These are phyloP conservation scores for Mycena leptocephala DNA, from an alignment of 768 basidiomycete species.

Conservation along the genomic window DNA sequence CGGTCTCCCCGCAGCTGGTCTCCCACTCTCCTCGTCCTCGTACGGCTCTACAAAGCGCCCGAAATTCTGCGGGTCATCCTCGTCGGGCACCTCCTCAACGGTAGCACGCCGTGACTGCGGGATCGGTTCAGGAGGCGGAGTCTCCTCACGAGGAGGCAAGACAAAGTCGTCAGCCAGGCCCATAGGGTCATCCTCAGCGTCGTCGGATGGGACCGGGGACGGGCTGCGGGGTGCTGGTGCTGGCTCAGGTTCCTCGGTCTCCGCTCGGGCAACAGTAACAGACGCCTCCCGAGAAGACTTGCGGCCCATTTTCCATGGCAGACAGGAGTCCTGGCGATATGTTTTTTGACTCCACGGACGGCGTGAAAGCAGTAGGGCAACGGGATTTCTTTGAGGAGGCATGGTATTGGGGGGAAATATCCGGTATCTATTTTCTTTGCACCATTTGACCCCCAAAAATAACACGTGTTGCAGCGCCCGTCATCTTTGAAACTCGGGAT, in stretches of 20 bases:
- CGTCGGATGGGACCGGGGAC: not conserved
- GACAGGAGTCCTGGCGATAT: not conserved
- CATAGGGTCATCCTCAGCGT: not conserved
- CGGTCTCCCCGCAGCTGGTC: not conserved
- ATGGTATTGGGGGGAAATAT: not conserved
- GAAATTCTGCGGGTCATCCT: not conserved
- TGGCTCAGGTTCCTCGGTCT: not conserved
- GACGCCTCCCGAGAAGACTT: not conserved
- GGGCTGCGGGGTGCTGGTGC: not conserved
- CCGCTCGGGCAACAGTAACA: not conserved
- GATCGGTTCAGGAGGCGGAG: not conserved
- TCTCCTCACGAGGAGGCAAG: not conserved
- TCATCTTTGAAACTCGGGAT: not conserved
- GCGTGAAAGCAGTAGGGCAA: not conserved
- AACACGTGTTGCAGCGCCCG: slow-evolving; percentile 3
- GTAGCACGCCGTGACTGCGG: not conserved
- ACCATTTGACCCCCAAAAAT: not conserved
- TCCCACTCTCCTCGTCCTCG: not conserved
- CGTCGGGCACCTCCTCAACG: not conserved
- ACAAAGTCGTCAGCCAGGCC: not conserved
- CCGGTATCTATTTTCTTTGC: not conserved
- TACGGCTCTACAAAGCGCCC: not conserved
- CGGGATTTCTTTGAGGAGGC: not conserved
- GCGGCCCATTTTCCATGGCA: not conserved
- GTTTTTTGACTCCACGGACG: not conserved